Conservation (phyloP, 805 yeast species). For the Wickerhamiella azyma region DNA sequence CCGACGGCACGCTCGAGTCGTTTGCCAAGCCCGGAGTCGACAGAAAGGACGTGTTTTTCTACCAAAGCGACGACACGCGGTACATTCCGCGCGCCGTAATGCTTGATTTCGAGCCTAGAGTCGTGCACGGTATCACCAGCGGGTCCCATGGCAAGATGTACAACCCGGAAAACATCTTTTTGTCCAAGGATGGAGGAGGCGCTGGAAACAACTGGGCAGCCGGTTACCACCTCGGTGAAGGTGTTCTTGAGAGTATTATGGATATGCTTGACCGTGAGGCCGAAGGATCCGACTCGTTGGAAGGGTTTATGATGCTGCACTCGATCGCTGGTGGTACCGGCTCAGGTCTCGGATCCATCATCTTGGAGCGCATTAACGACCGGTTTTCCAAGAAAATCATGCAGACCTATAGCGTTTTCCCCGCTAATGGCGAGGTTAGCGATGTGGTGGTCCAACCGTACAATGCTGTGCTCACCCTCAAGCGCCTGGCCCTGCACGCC, state of each 20-base stretch:
- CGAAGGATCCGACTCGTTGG: constrained; percentile 78
- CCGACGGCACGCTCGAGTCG: constrained; percentile 43
- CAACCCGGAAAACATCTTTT: constrained; percentile 69
- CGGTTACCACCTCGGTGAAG: constrained; percentile 67
- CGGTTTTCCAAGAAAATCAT: constrained; percentile 69
- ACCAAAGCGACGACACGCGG: constrained; percentile 54
- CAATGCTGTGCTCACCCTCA: constrained; percentile 71
- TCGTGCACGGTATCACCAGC: constrained; percentile 48
- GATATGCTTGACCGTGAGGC: constrained; percentile 81
- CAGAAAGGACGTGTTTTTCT: constrained; percentile 73
- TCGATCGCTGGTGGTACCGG: constrained; percentile 99
- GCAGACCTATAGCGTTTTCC: constrained; percentile 79
- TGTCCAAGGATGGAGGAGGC: constrained; percentile 72
- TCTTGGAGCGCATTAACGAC: constrained; percentile 69
- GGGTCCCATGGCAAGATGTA: constrained; percentile 46
- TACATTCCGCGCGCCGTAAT: constrained; percentile 82
- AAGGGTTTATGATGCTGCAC: constrained; percentile 82
- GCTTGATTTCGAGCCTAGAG: constrained; percentile 78
- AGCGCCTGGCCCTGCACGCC: constrained; percentile 67
- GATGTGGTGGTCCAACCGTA: constrained; percentile 99
- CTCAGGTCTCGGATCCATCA: constrained; percentile 78
- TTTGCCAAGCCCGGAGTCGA: constrained; percentile 38
- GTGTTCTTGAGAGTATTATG: constrained; percentile 55
- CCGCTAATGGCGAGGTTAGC: constrained; percentile 61
- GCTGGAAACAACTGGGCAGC: constrained; percentile 96